Conservation (phyloP, 2,329 filamentous ascomycete species). For the Chrysoporthe austroafricana region DNA sequence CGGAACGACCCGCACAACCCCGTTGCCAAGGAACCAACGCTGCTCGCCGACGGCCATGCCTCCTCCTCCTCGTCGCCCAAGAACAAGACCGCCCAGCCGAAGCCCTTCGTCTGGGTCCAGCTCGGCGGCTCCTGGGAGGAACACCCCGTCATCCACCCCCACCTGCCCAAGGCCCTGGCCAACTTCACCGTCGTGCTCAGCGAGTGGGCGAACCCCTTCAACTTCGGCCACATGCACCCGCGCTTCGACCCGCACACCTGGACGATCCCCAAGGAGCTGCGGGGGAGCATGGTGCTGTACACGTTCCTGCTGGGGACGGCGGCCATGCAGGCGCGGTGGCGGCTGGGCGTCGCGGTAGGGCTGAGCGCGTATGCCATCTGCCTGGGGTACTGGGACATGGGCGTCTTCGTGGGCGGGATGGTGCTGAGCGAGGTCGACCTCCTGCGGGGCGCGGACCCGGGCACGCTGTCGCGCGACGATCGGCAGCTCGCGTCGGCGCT, state of each 20-base stretch:
- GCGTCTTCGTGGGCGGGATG: constrained; percentile 43
- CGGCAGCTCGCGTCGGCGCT: constrained; percentile 21
- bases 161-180: constrained; percentile 42
- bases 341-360: constrained; percentile 36
- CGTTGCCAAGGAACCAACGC: neutral
- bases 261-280: constrained; percentile 47
- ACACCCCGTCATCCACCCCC: constrained; percentile 44
- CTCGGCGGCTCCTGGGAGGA: constrained; percentile 48
- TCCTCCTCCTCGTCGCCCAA: constrained; percentile 41
- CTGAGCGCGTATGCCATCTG: constrained; percentile 41
- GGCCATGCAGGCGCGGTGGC: constrained; percentile 41
- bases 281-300: constrained; percentile 46
- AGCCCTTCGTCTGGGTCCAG: constrained; percentile 39
- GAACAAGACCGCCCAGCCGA: constrained; percentile 22
- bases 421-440: constrained; percentile 44
- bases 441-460: constrained; percentile 29
- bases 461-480: constrained; percentile 22
- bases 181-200: constrained; percentile 44
- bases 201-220: constrained; percentile 48
- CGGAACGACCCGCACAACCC: constrained; percentile 22
- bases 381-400: constrained; percentile 46
- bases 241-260: constrained; percentile 48
- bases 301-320: constrained; percentile 45
- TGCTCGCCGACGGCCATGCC: constrained; percentile 33
- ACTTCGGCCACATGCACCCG: constrained; percentile 43